Conservation (phyloP, 2,329 filamentous ascomycete species). For the Biscogniauxia mediterranea region DNA sequence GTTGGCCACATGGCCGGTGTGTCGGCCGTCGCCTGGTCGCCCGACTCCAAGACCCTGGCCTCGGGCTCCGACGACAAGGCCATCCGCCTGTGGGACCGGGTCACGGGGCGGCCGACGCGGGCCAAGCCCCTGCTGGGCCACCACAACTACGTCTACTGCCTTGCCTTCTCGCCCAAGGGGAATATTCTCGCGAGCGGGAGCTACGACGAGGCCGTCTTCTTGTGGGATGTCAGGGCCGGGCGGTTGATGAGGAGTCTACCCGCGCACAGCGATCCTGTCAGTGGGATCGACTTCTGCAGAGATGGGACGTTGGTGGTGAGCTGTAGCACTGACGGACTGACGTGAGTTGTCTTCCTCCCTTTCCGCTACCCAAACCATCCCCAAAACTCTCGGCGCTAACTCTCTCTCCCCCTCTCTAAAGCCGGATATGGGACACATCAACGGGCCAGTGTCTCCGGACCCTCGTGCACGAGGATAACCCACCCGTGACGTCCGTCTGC, state of each 20-base stretch:
- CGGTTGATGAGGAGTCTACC: conserved; percentile 86
- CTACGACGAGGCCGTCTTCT: conserved; percentile 94
- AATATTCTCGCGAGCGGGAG: conserved; percentile 95
- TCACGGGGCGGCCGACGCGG: conserved; percentile 56
- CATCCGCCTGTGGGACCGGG: conserved; percentile 85
- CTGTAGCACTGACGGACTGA: conserved; percentile 87
- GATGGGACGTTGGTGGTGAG: conserved; percentile 92
- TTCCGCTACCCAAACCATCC: background rate
- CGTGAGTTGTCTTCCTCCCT: conserved; percentile 49
- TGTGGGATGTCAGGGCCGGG: conserved; percentile 93
- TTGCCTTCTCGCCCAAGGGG: conserved; percentile 96
- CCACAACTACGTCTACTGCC: conserved; percentile 91
- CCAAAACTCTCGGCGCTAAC: background rate
- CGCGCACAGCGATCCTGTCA: conserved; percentile 92
- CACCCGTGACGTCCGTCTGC: conserved; percentile 81
- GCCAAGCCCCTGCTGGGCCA: conserved; percentile 72
- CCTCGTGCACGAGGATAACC: conserved; percentile 94
- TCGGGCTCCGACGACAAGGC: conserved; percentile 95
- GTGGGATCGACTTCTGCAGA: conserved; percentile 86
- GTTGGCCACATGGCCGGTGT: conserved; percentile 92
- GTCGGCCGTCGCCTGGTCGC: conserved; percentile 90
- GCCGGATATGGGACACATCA: conserved; percentile 90
- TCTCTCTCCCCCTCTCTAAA: conserved; percentile 29
- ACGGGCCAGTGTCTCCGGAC: conserved; percentile 95
- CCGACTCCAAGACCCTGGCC: conserved; percentile 82